A percentile compares a stretch with the other conserved stretches of the same genome.
These are phyloP conservation scores for Botryotinia calthae DNA, from an alignment of 2,329 filamentous ascomycete species.

Conservation along the genomic window DNA sequence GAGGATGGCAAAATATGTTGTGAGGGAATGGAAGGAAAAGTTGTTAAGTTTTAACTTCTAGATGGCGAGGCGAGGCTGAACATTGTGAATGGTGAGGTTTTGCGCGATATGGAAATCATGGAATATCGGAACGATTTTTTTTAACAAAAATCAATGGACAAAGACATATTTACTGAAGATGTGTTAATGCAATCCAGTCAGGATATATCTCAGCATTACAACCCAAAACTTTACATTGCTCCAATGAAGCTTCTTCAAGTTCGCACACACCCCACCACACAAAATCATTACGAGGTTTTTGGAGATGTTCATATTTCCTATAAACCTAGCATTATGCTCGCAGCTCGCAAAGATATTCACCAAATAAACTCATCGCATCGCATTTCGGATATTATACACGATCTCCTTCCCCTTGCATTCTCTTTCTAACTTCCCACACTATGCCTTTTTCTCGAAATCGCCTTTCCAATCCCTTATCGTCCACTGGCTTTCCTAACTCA, in stretches of 20 bases:
- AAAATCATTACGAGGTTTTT: not conserved
- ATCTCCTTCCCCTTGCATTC: not conserved
- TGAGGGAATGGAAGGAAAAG: no score
- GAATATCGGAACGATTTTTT: not conserved
- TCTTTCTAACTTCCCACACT: not conserved
- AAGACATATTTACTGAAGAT: not conserved
- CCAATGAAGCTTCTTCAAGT: not conserved
- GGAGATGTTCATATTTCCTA: constrained; percentile 14
- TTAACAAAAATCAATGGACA: no score
- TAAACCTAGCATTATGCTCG: not conserved
- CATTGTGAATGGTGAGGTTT: not conserved
- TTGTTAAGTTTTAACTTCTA: not conserved
- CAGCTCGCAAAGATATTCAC: constrained; percentile 2
- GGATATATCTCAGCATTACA: not conserved
- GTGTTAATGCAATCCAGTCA: not conserved
- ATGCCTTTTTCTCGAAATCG: not conserved
- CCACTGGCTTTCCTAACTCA: constrained; percentile 19
- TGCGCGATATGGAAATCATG: not conserved
- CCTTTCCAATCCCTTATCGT: not conserved
- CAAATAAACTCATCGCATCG: constrained; percentile 6
- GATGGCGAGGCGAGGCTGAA: constrained; percentile 3
- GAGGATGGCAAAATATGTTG: no score
- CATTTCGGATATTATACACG: constrained; percentile 17
- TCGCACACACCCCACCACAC: not conserved
- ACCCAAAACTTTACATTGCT: not conserved